phyloP scores from a whole-genome alignment of 768 basidiomycete species.

The Gyrodon lividus region DNA sequence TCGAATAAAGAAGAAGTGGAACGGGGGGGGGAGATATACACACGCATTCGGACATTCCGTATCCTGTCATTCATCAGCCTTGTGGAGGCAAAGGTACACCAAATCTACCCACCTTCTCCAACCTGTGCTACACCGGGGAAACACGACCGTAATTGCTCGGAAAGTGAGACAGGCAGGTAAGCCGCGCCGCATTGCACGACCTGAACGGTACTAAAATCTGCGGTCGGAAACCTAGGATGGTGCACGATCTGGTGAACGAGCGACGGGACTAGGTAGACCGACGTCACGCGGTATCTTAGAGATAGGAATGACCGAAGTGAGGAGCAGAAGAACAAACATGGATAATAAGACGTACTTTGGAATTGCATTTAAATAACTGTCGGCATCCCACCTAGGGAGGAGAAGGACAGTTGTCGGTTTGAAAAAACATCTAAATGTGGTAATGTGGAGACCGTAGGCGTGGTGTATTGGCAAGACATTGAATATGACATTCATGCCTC shows the following conservation, averaged over 20 bases:
- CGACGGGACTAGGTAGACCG: slow-evolving; percentile 57
- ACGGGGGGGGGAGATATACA: slow-evolving; percentile 22
- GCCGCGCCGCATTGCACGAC: slow-evolving; percentile 56
- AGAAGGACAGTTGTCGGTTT: slow-evolving; percentile 49
- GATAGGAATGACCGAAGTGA: background rate
- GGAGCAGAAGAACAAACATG: background rate
- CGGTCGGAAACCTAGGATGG: slow-evolving; percentile 42
- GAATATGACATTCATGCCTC: slow-evolving; percentile 47
- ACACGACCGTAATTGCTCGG: slow-evolving; percentile 38
- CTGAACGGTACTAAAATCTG: slow-evolving; percentile 53
- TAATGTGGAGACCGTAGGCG: slow-evolving; percentile 56
- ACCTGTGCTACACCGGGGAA: slow-evolving; percentile 36
- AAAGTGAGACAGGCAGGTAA: slow-evolving; percentile 60
- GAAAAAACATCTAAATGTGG: slow-evolving; percentile 48
- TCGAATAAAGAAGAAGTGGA: background rate
- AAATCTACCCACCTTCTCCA: slow-evolving; percentile 43
- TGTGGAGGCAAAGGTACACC: background rate
- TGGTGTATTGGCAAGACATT: slow-evolving; percentile 71
- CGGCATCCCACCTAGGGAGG: slow-evolving; percentile 59
- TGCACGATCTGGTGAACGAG: slow-evolving; percentile 63
- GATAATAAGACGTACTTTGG: slow-evolving; percentile 47
- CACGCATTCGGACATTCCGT: slow-evolving; percentile 71
- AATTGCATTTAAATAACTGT: slow-evolving; percentile 50
- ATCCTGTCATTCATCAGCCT: slow-evolving; percentile 41
- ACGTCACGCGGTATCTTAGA: slow-evolving; percentile 53